Evolutionary conservation across 345 rosid species (phyloP), one percentile per base, ranked within the genome.

Genomic region (Dipteronia sinensis): DNA sequence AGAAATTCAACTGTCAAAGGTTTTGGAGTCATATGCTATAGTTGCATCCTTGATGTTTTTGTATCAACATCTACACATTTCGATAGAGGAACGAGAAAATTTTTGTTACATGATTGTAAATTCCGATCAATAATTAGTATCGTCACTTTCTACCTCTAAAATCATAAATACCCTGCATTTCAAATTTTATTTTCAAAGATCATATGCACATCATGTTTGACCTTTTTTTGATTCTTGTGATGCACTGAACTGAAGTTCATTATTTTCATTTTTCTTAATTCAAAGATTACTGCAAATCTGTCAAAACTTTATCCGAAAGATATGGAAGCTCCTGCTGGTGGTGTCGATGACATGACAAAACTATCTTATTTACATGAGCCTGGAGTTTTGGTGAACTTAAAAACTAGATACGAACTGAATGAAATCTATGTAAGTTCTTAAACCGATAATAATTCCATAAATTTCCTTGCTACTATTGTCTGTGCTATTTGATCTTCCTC

Each of bases 341-440:
- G 98, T 64, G 97, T 94, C 76, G 98, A 94, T 91, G 98, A 93
- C 86, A 94, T 94, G 98, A 93, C 97, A 74, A 94, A 93, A 86
- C 89, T 94, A 11, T 94, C 98, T 17, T 94, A 94, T 81, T 79
- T 94, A 82, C 98, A 94, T 27, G 98, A 94, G 85, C 98, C 98
- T 63, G 98, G 98, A 82, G 98, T 94, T 80, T 80, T 94, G 82
- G 88, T 87, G 87, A 94, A 94, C 85, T 81, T 94, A 56, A 89
- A 82, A 80, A 80, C 73, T 27, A 87, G 98, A 93, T 95, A 91
- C 38, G 97, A 95, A 80, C 88, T 95, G 44, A 95, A 95, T 81
- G 98, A 95, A 87, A 95, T 95, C 75, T 95, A 91, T 77, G 98
- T 95, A 82, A 83, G 94, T 75, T 81, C 10, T 77, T 38, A n/a